phyloP scores from a whole-genome alignment of 2,329 filamentous ascomycete species.

The Aureobasidium sp. region DNA sequence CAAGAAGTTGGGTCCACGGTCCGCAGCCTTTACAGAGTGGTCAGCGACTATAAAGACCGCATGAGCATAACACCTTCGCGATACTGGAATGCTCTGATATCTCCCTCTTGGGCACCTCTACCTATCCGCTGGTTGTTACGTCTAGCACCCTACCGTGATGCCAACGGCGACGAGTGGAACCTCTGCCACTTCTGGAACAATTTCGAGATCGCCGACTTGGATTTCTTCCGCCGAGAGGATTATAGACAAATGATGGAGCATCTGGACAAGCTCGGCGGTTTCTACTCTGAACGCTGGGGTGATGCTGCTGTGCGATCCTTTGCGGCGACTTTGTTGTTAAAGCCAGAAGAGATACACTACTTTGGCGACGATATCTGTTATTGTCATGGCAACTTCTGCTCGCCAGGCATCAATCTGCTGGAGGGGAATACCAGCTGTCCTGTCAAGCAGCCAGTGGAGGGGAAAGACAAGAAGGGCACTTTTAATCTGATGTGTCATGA shows the following conservation, averaged over 20 bases:
- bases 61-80: conserved; percentile 23
- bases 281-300: conserved; percentile 43
- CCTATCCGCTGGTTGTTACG: conserved; percentile 38
- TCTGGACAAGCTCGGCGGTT: conserved; percentile 44
- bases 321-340: conserved; percentile 47
- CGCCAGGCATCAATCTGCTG: neutral
- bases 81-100: conserved; percentile 18
- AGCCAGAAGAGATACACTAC: neutral
- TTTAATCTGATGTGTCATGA: neutral
- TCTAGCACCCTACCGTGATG: conserved; percentile 18
- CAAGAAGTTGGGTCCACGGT: conserved; percentile 41
- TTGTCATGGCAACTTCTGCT: neutral
- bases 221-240: conserved; percentile 44
- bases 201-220: conserved; percentile 46
- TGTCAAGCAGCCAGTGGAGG: neutral
- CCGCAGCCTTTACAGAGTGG: conserved; percentile 40
- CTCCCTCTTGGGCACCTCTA: conserved; percentile 18
- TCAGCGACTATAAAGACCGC: conserved; percentile 41
- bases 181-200: conserved; percentile 47
- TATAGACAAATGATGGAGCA: conserved; percentile 45
- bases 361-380: neutral
- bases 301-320: conserved; percentile 49
- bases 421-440: neutral
- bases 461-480: neutral
- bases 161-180: conserved; percentile 37